phyloP scores from a whole-genome alignment of 176 grass and related monocot species.

The Oryza nivara region DNA sequence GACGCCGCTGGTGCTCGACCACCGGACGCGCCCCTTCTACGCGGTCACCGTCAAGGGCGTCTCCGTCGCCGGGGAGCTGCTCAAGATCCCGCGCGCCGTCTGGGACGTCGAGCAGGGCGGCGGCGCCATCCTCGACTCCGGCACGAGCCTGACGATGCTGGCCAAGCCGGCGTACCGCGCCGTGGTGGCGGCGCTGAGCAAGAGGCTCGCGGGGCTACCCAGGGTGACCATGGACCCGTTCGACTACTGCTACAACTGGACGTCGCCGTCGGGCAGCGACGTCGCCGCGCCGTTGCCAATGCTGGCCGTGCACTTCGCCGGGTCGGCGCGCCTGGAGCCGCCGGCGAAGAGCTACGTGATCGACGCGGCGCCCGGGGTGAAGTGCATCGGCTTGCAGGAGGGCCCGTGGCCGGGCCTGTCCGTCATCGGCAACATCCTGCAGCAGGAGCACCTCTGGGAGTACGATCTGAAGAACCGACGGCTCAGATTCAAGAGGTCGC shows the following conservation, averaged over 20 bases:
- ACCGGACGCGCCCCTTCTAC: conserved; percentile 73
- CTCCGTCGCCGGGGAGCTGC: conserved; percentile 63
- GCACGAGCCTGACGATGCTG: conserved; percentile 80
- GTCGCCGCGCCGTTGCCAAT: conserved; percentile 38
- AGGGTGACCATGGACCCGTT: conserved; percentile 73
- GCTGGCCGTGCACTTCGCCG: conserved; percentile 71
- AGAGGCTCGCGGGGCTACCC: conserved; percentile 49
- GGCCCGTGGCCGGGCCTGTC: conserved; percentile 71
- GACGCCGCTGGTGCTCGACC: conserved; percentile 76
- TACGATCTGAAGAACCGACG: conserved; percentile 75
- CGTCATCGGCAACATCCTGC: conserved; percentile 83
- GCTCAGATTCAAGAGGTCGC: conserved; percentile 67
- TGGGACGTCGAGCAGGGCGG: conserved; percentile 83
- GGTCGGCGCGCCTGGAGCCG: conserved; percentile 58
- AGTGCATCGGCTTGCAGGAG: conserved; percentile 79
- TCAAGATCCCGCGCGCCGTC: conserved; percentile 63
- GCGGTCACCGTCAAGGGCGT: conserved; percentile 56
- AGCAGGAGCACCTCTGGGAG: conserved; percentile 99
- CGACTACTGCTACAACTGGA: conserved; percentile 99
- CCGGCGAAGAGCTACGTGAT: conserved; percentile 97
- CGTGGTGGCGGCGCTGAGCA: conserved; percentile 59
- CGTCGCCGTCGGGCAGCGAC: conserved; percentile 36
- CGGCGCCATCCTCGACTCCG: conserved; percentile 86
- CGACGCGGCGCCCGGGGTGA: conserved; percentile 74
- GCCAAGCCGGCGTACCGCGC: conserved; percentile 64